Base-by-base conservation (phyloP, 495 filamentous ascomycete species). In the Lasiosphaeria miniovina region DNA sequence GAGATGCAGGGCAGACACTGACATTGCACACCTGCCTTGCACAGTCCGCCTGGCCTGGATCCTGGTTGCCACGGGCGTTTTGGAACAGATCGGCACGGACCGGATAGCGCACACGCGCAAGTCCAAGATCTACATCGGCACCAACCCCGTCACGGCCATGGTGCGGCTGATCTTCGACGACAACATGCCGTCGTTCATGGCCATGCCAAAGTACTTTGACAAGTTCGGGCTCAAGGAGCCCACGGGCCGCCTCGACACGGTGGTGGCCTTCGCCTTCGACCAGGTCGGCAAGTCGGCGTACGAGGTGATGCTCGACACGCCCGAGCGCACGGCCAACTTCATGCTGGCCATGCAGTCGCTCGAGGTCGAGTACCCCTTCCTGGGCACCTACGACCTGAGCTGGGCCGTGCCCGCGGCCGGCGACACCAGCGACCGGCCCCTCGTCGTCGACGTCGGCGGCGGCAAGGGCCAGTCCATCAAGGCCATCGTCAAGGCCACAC, bases 361-460 rank as follows among this genome's bases (percentile, higher is more conserved):
- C 46, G 54, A 49, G 17, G 49, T 52, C 14, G 35, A 51, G 4
- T 65, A 57, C 52, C 65, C 68, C 9, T 49, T 58, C 43, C 66
- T 64, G 8, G 70, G 68, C 24, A 34, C 49, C 12, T 74, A 74
- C 55, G 65, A 72, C 54, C 64, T 71, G 36, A 36, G 53, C 24
- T 74, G 68, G 72, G 59, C 66, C 17, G 64, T 62, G 4, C 12
- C 56, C 5, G 52, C 54, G 9, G 63, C 11, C 1, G 12, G 10
- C 4, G 40, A 49, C 9, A 46, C 49, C n/a, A 14, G 51, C 0
- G 61, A 66, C 4, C 57, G 67, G 5, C 49, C 52, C 11, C 36
- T 71, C 1, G 55, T 74, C 2, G 71, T 76, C 11, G 74, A 76
- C 24, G 69, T 76, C 14, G 74, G 74, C 9, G 74, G 71, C 3